Evolutionary conservation across 768 basidiomycete species (phyloP), one percentile per base, ranked within the genome.

Genomic region (Lactarius akahatsu): DNA sequence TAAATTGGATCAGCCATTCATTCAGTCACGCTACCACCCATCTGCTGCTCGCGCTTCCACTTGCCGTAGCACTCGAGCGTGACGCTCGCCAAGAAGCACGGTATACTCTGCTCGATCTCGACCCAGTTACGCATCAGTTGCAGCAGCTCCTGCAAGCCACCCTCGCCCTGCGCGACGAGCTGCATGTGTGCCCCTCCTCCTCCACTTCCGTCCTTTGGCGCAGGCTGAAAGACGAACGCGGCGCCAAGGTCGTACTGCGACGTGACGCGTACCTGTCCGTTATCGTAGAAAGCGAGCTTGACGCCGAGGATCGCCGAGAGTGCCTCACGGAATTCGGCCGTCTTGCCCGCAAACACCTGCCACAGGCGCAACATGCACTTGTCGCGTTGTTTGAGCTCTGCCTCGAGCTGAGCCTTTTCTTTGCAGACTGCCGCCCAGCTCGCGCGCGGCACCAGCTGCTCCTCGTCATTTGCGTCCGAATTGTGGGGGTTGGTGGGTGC

Each of bases 321-420:
- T 6, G 94, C 89, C 73, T 96, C 92, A 45, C 92, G 86, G 80
- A 98, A 96, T 73, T 98, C 95, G 65, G 89, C 85, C 10, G 89
- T 88, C 75, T 97, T 98, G 40, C 87, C 85, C 0, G 82, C 78
- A 77, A 93, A 97, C 5, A 96, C 86, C 91, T 96, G 86, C 72
- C 95, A 87, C 36, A 98, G 78, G 50, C 93, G 80, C 62, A 89
- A 73, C 16, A 96, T 77, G 32, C 32, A 8, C 6, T 32, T 32
- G 7, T 32, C 32, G 74, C 91, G 92, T 79, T 92, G 87, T 69
- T 81, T 83, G 59, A 92, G 78, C 9, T 80, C 77, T 4, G 83
- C 83, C 70, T 88, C 81, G 13, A 94, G 79, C 45, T 89, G 88
- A 57, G 78, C 75, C 72, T 91, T 91, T 73, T 94, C 91, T 64